Percentiles rank a stretch among this genome's conserved stretches.
Evolutionary conservation across 106 monocot genomes (phyloP).

Genomic region (Hemerocallis citrina): DNA sequence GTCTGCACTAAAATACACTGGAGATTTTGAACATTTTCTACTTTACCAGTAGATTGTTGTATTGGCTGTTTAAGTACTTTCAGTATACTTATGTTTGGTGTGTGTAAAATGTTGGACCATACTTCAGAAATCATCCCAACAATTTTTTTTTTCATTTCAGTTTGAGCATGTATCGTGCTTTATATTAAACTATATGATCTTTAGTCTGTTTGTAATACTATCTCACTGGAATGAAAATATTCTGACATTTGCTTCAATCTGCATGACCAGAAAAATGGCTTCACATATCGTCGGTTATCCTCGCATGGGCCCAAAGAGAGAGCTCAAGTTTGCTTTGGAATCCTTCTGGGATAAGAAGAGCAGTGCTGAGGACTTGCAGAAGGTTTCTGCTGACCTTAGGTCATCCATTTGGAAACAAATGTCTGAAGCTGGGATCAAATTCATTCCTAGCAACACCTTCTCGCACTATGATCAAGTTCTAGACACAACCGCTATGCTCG

Average conservation of each 20-base stretch:
- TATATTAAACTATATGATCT: no score
- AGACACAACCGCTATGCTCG: slow-evolving; percentile 87
- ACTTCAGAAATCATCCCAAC: no score
- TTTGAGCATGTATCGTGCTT: no score
- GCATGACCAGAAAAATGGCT: slow-evolving; percentile 38
- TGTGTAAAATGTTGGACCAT: no score
- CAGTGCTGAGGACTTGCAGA: slow-evolving; percentile 59
- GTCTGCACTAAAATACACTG: no score
- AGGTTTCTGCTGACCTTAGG: slow-evolving; percentile 64
- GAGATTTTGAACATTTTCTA: no score
- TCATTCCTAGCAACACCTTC: slow-evolving; percentile 81
- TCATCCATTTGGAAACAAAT: slow-evolving; percentile 78
- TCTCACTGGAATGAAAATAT: no score
- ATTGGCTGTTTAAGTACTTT: no score
- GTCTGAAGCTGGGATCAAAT: slow-evolving; percentile 61
- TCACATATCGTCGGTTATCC: slow-evolving; percentile 85
- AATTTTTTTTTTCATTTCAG: no score
- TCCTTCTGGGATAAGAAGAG: slow-evolving; percentile 83
- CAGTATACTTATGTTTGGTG: no score
- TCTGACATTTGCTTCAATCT: background rate
- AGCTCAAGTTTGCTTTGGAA: slow-evolving; percentile 80
- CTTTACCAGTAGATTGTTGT: no score
- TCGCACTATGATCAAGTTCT: slow-evolving; percentile 79
- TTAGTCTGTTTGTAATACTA: no score
- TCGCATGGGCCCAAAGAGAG: slow-evolving; percentile 86